phyloP scores from a whole-genome alignment of 306 rosid genomes.

The Cucurbita argyrosperma region DNA sequence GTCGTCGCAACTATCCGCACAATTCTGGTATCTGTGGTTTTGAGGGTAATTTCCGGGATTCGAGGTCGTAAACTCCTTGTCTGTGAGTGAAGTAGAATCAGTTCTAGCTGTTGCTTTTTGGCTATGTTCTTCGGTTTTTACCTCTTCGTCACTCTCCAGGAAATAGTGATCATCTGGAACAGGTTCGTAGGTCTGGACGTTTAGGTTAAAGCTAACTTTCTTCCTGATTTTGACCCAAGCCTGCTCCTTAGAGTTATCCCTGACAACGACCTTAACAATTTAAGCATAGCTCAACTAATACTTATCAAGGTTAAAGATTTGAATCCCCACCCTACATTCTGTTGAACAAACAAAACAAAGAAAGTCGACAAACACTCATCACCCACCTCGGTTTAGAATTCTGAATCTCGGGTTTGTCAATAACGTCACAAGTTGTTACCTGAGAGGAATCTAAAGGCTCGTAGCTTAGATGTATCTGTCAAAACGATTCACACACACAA shows the following conservation, averaged over 20 bases:
- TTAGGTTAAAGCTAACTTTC: slow-evolving; percentile 82
- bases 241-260: slow-evolving; percentile 44
- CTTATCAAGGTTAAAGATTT: neutral
- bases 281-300: too few relatives aligned
- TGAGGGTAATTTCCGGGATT: slow-evolving; percentile 23
- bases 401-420: slow-evolving; percentile 14
- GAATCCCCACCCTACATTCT: too few relatives aligned
- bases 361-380: neutral
- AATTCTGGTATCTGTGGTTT: slow-evolving; percentile 64
- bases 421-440: slow-evolving; percentile 10
- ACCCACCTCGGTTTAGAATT: slow-evolving; percentile 38
- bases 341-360: neutral
- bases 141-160: slow-evolving; percentile 33
- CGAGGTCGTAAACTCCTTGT: slow-evolving; percentile 12
- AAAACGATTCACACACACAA: slow-evolving; percentile 5
- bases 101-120: slow-evolving; percentile 12
- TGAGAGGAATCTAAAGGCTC: slow-evolving; percentile 31
- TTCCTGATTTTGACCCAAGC: slow-evolving; percentile 37
- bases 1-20: slow-evolving; percentile 32
- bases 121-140: slow-evolving; percentile 12
- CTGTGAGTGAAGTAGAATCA: slow-evolving; percentile 9
- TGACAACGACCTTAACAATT: neutral
- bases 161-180: slow-evolving; percentile 30
- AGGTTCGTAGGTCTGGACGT: slow-evolving; percentile 69
- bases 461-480: slow-evolving; percentile 52